These are phyloP conservation scores for Xylariales sp. DNA, from an alignment of 2,329 filamentous ascomycete genomes.

Conservation along the genomic window DNA sequence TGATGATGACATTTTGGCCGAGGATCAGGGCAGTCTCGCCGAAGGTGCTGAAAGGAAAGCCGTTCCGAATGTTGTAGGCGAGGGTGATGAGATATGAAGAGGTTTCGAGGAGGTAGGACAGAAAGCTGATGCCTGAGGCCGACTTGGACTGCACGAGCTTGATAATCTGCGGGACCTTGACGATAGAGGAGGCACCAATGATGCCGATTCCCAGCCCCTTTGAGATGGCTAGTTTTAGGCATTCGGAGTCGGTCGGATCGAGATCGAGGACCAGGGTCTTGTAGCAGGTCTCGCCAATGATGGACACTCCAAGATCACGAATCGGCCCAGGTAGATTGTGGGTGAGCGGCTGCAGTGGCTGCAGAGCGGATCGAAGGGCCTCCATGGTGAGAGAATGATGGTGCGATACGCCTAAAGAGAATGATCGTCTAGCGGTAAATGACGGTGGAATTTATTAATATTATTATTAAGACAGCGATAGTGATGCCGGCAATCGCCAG, in stretches of 20 bases:
- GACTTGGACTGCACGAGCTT: slow-evolving; percentile 88
- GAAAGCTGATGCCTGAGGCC: slow-evolving; percentile 85
- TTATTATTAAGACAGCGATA: not conserved
- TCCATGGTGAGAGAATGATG: slow-evolving; percentile 62
- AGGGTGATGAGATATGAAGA: slow-evolving; percentile 87
- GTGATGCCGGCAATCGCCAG: not conserved
- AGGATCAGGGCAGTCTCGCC: slow-evolving; percentile 95
- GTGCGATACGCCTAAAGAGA: slow-evolving; percentile 1
- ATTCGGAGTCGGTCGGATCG: slow-evolving; percentile 79
- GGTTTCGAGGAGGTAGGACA: slow-evolving; percentile 93
- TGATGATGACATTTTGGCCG: slow-evolving; percentile 91
- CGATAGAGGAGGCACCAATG: slow-evolving; percentile 86
- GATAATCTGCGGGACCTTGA: slow-evolving; percentile 97
- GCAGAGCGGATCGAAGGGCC: slow-evolving; percentile 68
- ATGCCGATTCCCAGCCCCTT: slow-evolving; percentile 95
- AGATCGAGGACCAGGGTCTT: slow-evolving; percentile 85
- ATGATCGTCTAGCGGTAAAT: not conserved
- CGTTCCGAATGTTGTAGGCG: slow-evolving; percentile 90
- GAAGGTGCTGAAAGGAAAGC: slow-evolving; percentile 95
- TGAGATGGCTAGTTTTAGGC: slow-evolving; percentile 88
- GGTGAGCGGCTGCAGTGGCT: slow-evolving; percentile 74
- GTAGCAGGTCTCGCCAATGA: slow-evolving; percentile 89
- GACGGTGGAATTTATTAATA: not conserved
- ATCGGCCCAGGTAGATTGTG: slow-evolving; percentile 79
- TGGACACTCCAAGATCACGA: slow-evolving; percentile 77